These are phyloP conservation scores for Helianthus tuberosus DNA, from an alignment of 129 eudicot species.

Conservation along the genomic window DNA sequence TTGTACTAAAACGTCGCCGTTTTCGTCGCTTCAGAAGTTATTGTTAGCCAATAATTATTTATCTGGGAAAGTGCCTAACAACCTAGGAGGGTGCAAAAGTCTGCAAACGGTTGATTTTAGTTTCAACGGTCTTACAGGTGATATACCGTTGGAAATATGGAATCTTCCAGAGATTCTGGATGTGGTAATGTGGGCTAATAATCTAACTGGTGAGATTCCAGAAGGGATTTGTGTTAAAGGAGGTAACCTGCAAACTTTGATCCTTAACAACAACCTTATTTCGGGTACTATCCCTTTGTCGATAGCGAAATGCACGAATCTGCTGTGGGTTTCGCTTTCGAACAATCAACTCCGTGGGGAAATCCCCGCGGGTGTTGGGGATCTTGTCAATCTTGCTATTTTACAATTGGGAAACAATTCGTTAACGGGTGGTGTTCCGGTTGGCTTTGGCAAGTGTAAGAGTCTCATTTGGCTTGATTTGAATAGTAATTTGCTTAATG, in stretches of 20 bases:
- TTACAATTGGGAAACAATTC: slow-evolving; percentile 86
- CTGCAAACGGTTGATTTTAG: slow-evolving; percentile 74
- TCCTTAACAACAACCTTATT: slow-evolving; percentile 74
- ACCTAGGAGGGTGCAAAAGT: slow-evolving; percentile 66
- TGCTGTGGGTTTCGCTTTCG: slow-evolving; percentile 81
- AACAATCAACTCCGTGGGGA: slow-evolving; percentile 65
- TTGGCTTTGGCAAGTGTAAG: slow-evolving; percentile 60
- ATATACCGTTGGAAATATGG: slow-evolving; percentile 67
- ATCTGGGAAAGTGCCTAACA: slow-evolving; percentile 55
- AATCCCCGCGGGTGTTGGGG: slow-evolving; percentile 64
- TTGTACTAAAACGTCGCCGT: slow-evolving; percentile 48
- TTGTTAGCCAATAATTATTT: slow-evolving; percentile 63
- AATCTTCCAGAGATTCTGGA: slow-evolving; percentile 61
- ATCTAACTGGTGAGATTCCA: slow-evolving; percentile 72
- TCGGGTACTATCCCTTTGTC: slow-evolving; percentile 66
- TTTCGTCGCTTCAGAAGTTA: slow-evolving; percentile 53
- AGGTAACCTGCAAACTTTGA: slow-evolving; percentile 81
- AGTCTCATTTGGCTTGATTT: slow-evolving; percentile 87
- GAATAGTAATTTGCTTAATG: slow-evolving; percentile 67
- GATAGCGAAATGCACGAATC: slow-evolving; percentile 69
- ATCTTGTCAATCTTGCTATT: slow-evolving; percentile 76
- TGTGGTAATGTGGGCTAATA: slow-evolving; percentile 85
- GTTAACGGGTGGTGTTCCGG: slow-evolving; percentile 62
- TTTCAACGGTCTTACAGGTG: slow-evolving; percentile 61
- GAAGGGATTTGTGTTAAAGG: slow-evolving; percentile 81